phyloP scores from a whole-genome alignment of 176 grass and related monocot species.

The Avena sativa region DNA sequence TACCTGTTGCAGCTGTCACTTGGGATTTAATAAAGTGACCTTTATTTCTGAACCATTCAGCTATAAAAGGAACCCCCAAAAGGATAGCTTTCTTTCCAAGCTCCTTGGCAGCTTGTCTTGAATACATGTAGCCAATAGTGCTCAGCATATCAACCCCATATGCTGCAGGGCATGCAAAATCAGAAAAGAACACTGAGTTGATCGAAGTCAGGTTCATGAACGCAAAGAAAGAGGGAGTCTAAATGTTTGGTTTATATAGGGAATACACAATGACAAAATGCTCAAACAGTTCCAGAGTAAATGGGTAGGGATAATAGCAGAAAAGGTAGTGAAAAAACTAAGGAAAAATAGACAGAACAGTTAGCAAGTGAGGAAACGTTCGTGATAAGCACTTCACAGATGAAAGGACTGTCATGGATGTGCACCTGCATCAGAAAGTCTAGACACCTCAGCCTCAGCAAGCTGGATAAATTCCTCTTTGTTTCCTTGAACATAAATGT shows the following conservation, averaged over 20 bases:
- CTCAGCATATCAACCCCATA: conserved; percentile 89
- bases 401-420: conserved; percentile 5
- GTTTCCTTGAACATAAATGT: conserved; percentile 89
- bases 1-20: conserved; percentile 93
- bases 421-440: conserved; percentile 83
- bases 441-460: conserved; percentile 78
- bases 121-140: conserved; percentile 94
- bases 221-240: conserved; percentile 10
- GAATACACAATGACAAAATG: conserved; percentile 18
- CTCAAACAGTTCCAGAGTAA: conserved; percentile 12
- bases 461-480: conserved; percentile 70
- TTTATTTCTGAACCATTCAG: conserved; percentile 98
- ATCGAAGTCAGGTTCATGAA: neutral
- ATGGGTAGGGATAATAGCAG: conserved; percentile 2
- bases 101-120: conserved; percentile 90
- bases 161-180: conserved; percentile 56
- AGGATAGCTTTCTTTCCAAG: conserved; percentile 92
- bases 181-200: conserved; percentile 9
- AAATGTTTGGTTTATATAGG: neutral
- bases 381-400: neutral
- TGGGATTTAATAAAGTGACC: conserved; percentile 93
- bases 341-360: neutral
- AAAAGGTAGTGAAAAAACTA: neutral
- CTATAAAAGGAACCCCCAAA: conserved; percentile 86
- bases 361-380: conserved; percentile 31